A percentile compares a stretch with the other conserved stretches of the same genome.
phyloP scores from a whole-genome alignment of 2,329 filamentous ascomycete species.

The Cladophialophora psammophila region DNA sequence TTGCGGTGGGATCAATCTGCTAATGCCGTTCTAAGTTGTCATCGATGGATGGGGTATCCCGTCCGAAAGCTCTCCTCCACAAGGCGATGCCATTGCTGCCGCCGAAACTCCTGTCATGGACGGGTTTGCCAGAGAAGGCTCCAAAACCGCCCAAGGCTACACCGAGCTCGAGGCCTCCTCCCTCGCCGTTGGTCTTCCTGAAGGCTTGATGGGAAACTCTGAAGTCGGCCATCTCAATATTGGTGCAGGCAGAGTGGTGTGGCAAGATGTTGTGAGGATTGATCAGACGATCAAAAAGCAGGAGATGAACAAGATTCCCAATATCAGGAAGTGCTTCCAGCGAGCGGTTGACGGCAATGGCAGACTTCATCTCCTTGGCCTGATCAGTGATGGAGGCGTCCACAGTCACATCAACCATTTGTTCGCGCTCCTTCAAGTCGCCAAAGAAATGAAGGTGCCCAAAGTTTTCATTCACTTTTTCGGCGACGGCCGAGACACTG shows the following conservation, averaged over 20 bases:
- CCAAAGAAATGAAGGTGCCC: constrained; percentile 85
- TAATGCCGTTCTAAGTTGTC: constrained; percentile 70
- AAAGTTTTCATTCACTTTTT: constrained; percentile 99
- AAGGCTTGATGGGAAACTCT: constrained; percentile 98
- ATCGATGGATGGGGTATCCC: constrained; percentile 99
- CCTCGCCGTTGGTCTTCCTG: constrained; percentile 90
- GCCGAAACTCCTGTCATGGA: constrained; percentile 97
- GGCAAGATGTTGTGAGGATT: constrained; percentile 98
- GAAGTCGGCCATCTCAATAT: constrained; percentile 99
- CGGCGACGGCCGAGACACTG: constrained; percentile 95
- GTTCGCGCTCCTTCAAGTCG: constrained; percentile 83
- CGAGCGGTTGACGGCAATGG: constrained; percentile 87
- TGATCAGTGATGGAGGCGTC: constrained; percentile 94
- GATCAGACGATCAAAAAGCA: constrained; percentile 89
- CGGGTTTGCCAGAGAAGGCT: constrained; percentile 70
- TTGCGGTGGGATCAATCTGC: constrained; percentile 45
- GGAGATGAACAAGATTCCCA: constrained; percentile 76
- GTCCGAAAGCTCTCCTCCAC: constrained; percentile 76
- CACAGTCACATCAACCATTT: constrained; percentile 96
- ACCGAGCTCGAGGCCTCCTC: constrained; percentile 95
- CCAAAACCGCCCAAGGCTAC: constrained; percentile 81
- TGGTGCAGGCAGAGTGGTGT: constrained; percentile 94
- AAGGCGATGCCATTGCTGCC: constrained; percentile 94
- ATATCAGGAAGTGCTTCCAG: constrained; percentile 79
- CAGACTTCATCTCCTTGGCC: constrained; percentile 86